A percentile compares a stretch with the other conserved stretches of the same genome.
Evolutionary conservation across 1,284 basidiomycete species (phyloP).

Genomic region (Moesziomyces antarcticus): DNA sequence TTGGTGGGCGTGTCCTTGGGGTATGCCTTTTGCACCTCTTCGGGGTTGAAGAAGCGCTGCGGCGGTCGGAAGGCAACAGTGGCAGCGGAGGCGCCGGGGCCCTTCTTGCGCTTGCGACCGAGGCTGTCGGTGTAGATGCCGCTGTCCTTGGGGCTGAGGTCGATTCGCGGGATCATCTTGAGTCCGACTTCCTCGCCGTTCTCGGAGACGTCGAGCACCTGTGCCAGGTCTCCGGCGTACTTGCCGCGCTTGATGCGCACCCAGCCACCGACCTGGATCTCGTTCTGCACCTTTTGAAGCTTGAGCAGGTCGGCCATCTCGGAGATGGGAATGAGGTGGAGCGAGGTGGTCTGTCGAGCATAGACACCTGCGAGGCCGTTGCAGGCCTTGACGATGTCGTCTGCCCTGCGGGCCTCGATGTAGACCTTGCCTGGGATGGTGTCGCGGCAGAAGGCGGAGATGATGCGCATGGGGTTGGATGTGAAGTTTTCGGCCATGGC

Average conservation of each 20-base stretch:
- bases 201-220: slow-evolving; percentile 91
- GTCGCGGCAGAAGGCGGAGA: slow-evolving; percentile 94
- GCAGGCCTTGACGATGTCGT: slow-evolving; percentile 86
- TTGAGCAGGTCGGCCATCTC: slow-evolving; percentile 97
- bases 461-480: slow-evolving; percentile 81
- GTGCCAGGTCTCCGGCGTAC: slow-evolving; percentile 93
- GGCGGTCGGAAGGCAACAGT: slow-evolving; percentile 78
- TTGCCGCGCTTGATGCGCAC: slow-evolving; percentile 93
- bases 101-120: slow-evolving; percentile 67
- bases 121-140: slow-evolving; percentile 68
- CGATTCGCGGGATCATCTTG: slow-evolving; percentile 95
- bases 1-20: slow-evolving; percentile 75
- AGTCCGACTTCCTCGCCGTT: slow-evolving; percentile 94
- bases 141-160: slow-evolving; percentile 75
- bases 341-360: slow-evolving; percentile 72
- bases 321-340: slow-evolving; percentile 91
- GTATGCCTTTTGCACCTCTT: slow-evolving; percentile 89
- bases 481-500: slow-evolving; percentile 72
- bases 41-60: slow-evolving; percentile 91
- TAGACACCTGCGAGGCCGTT: slow-evolving; percentile 93
- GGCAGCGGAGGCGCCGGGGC: slow-evolving; percentile 54
- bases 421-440: slow-evolving; percentile 95
- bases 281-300: slow-evolving; percentile 92
- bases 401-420: slow-evolving; percentile 88
- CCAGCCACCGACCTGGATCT: slow-evolving; percentile 89